Percentiles rank a stretch among this genome's conserved stretches.
Evolutionary conservation across 805 yeast species (phyloP).

Genomic region (Candida nitratophila): DNA sequence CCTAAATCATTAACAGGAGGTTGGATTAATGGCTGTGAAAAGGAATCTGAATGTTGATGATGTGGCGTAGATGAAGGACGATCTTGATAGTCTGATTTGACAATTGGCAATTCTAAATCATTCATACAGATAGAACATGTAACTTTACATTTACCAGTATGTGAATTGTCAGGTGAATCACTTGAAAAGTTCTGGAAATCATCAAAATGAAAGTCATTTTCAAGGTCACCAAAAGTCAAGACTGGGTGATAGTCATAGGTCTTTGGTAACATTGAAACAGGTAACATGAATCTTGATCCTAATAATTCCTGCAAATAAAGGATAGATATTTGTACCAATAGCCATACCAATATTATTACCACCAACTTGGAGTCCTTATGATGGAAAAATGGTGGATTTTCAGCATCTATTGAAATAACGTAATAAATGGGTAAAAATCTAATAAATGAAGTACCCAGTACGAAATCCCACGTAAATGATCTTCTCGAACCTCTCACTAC

Average conservation of each 20-base stretch:
- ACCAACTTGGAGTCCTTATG: conserved; percentile 51
- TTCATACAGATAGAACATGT: conserved; percentile 93
- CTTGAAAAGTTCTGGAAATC: conserved; percentile 28
- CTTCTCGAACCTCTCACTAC: conserved; percentile 60
- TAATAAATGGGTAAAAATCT: conserved; percentile 63
- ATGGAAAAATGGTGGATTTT: conserved; percentile 63
- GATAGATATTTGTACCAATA: conserved; percentile 48
- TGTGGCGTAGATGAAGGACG: background rate
- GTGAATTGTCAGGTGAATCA: conserved; percentile 16
- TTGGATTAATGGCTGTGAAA: background rate
- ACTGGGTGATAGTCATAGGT: conserved; percentile 80
- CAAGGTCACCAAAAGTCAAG: conserved; percentile 51
- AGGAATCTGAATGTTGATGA: background rate
- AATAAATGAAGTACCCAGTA: conserved; percentile 58
- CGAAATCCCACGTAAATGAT: conserved; percentile 68
- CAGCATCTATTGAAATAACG: conserved; percentile 34
- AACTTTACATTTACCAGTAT: conserved; percentile 37
- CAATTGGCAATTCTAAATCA: conserved; percentile 53
- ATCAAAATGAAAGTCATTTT: conserved; percentile 52
- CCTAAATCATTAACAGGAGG: too few relatives aligned
- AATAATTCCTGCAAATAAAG: conserved; percentile 56
- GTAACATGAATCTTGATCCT: conserved; percentile 82
- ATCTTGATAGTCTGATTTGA: conserved; percentile 10
- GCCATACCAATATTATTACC: conserved; percentile 43
- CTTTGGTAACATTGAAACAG: conserved; percentile 66